Base-by-base conservation (phyloP, 148 eudicot species). In the Tetragonia tetragonoides region DNA sequence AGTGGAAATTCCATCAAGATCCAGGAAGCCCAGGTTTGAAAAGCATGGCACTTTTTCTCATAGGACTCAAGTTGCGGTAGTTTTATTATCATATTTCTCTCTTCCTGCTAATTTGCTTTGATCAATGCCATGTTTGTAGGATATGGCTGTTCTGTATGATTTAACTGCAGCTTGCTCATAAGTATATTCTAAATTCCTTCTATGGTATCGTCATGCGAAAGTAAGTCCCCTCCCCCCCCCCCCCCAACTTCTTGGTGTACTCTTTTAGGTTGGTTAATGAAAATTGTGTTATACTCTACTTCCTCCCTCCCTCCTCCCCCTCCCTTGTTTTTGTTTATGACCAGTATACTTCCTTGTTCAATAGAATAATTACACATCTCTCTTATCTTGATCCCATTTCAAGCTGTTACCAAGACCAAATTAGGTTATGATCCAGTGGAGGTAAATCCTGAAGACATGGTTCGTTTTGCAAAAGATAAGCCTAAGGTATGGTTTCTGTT, bases 401-500 rank as follows among this genome's bases (percentile, higher is more conserved):
- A 95, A 97, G 97, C 99, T 87, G 99, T 95, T 70, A 93, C 99
- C 18, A 95, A 91, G 83, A 97, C 94, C 44, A 93, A 95, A 81
- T 80, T 95, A 88, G 99, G 99, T 73, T 95, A 93, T 82, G 97
- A 95, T 78, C 99, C 99, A 34, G 76, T 95, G 84, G 99, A 95
- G 87, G 99, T 95, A 81, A 95, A 95, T 76, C 99, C 99, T 37
- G 99, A 95, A 86, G 99, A 95, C 79, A 95, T 95, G 99, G 98
- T 95, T 85, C 92, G 91, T 67, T 95, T 87, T 82, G 99, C 99
- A 10, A 93, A 66, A 87, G 93, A 93, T 67, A 91, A 77, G 82
- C 99, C 99, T 78, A 97, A 93, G 98, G 99, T 95, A 87, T 75
- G 83, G 53, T n/a, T 60, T 77, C 38, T 7, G 66, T 51, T 20